Evolutionary conservation across 768 basidiomycete genomes (phyloP), one percentile per base, ranked within the genome.

Genomic region (Calocybe gangraenosa): DNA sequence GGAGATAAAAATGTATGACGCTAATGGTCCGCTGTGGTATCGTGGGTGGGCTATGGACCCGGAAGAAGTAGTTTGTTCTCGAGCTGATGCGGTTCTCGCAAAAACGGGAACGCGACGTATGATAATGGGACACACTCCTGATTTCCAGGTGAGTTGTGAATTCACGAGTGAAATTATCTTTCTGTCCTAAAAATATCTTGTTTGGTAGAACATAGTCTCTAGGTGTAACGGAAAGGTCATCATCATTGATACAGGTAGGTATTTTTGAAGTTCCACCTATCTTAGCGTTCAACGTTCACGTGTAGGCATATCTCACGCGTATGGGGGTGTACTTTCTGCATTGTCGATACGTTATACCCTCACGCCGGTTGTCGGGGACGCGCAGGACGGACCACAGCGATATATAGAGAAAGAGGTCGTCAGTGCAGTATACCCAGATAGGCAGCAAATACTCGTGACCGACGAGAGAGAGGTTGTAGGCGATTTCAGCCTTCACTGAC

Each of bases 121-220:
- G 81, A 78, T 99, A 36, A 93, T 96, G 92, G 95, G 95, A 0
- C 96, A 98, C 63, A 98, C 96, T 0, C 95, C 96, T 1, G 76
- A 94, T 61, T 92, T 96, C 54, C 73, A 73, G 49, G 85, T 82
- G 51, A 20, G 71, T 60, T 3, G 1, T 15, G 50, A 15, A 23
- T 40, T 43, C n/a, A 48, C 32, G 6, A n/a, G n/a, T n/a, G 38
- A 36, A 13, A 23, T 28, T 21, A 9, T 3, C 23, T 22, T 18
- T 18, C 18, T 23, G 31, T 9, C 20, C 32, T 47, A n/a, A 34
- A 42, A 30, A 31, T 33, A 10, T 13, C 28, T 51, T n/a, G n/a
- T n/a, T 45, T 34, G 42, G 11, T 40, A 90, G 76, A 79, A 79
- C 52, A 94, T 97, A 38, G 81, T 87, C 3, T 79, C 87, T 4